Percentiles rank a stretch among this genome's conserved stretches.
phyloP scores from a whole-genome alignment of 345 rosid genomes.

The Pistacia atlantica region DNA sequence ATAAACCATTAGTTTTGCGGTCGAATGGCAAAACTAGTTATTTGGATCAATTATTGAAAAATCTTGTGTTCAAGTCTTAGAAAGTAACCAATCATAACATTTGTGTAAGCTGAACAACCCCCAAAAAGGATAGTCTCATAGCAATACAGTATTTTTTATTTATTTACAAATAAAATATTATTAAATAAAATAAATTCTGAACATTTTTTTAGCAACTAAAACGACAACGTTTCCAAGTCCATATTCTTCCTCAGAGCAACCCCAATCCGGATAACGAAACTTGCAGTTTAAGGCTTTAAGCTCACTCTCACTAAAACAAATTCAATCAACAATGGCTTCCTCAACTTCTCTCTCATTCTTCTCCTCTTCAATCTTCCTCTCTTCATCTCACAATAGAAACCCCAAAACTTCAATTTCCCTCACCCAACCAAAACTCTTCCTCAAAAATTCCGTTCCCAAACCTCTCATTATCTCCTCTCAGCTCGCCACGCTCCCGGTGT shows the following conservation, averaged over 20 bases:
- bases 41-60: no score
- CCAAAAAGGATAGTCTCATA: no score
- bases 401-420: neutral
- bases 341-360: conserved; percentile 57
- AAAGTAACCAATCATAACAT: no score
- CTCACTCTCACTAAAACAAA: neutral
- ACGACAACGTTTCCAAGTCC: neutral
- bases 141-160: no score
- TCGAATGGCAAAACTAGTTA: no score
- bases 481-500: conserved; percentile 63
- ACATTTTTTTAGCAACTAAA: neutral
- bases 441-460: conserved; percentile 24
- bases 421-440: conserved; percentile 12
- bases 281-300: neutral
- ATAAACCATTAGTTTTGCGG: no score
- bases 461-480: conserved; percentile 54
- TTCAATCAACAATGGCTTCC: conserved; percentile 47
- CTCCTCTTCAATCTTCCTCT: conserved; percentile 48
- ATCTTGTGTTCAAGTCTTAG: no score
- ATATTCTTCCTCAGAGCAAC: neutral
- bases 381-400: conserved; percentile 27
- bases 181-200: no score
- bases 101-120: no score
- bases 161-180: no score
- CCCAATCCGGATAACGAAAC: conserved; percentile 8